Evolutionary conservation across 345 rosid genomes (phyloP), one percentile per base, ranked within the genome.

Genomic region (Hypericum perforatum): DNA sequence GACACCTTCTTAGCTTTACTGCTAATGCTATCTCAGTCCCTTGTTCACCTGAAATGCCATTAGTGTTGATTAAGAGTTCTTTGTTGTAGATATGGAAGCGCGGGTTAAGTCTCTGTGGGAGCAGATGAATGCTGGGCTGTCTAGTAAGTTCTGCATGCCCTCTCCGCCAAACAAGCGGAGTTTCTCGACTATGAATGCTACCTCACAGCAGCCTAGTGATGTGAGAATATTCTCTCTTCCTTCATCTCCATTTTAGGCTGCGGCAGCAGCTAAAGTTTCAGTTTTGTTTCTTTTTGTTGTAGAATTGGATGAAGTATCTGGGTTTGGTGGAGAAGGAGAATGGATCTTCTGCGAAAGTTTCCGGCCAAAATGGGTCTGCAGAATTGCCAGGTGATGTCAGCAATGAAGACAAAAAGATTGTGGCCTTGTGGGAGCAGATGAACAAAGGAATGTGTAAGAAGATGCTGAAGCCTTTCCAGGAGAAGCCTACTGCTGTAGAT

Each of bases 71-170:
- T 22, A 22, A 22, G 32, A 22, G 32, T 49, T 46, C 15, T 54
- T 46, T 9, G 13, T 49, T 53, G 7, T 57, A 76, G 88, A 68
- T 45, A 54, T 8, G 57, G 74, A 73, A 62, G 67, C 61, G 53
- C 72, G 57, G 5, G 82, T 75, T 56, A 78, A 77, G 14, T 75
- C 77, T 1, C 7, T 78, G 63, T 84, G 92, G 92, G 80, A 78
- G 67, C 71, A 84, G 47, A 76, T 84, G 92, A 81, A 78, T 57
- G 59, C 73, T 63, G 88, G 85, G 37, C 51, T 67, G 8, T 54
- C 69, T 39, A 71, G 57, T 44, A 60, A 68, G 52, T 53, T 41
- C 36, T 60, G 57, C 52, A 72, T 62, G 46, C 45, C 71, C 11
- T 38, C 67, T 63, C 54, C 68, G 4, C 2, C 4, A 3, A 72